Percentiles rank a stretch among this genome's conserved stretches.
phyloP scores from a whole-genome alignment of 352 stramenopile genomes.

The Phytophthora capsici region DNA sequence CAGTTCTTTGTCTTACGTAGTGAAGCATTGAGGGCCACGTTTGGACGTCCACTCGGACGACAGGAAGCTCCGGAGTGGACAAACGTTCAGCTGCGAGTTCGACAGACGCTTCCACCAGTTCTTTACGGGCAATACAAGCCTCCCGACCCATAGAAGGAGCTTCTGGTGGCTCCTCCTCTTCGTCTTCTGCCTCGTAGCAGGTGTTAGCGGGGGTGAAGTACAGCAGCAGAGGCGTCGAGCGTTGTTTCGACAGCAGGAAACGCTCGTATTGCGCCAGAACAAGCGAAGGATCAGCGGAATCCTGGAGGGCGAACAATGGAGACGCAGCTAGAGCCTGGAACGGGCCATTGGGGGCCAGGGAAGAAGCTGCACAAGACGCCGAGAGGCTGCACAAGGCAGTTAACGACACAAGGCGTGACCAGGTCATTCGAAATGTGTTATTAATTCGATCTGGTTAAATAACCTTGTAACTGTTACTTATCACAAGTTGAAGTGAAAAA shows the following conservation, averaged over 20 bases:
- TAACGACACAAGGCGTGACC: background rate
- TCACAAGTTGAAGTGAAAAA: background rate
- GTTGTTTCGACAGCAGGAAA: constrained; percentile 34
- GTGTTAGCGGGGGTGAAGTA: constrained; percentile 24
- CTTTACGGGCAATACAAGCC: constrained; percentile 20
- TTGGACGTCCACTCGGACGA: constrained; percentile 36
- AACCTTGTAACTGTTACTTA: background rate
- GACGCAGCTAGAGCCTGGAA: constrained; percentile 20
- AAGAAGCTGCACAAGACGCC: background rate
- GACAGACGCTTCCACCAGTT: constrained; percentile 30
- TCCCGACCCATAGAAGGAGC: background rate
- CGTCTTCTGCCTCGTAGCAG: constrained; percentile 13
- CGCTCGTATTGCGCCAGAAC: constrained; percentile 44
- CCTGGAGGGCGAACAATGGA: constrained; percentile 16
- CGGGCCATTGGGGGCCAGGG: background rate
- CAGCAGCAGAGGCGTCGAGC: constrained; percentile 28
- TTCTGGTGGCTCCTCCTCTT: background rate
- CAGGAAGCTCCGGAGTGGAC: constrained; percentile 27
- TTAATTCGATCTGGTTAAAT: background rate
- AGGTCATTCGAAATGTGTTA: background rate
- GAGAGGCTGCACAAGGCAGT: constrained; percentile 9
- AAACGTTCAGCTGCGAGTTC: constrained; percentile 19
- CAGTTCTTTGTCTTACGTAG: constrained; percentile 37
- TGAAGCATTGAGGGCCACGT: constrained; percentile 30
- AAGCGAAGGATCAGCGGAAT: constrained; percentile 12